A percentile compares a stretch with the other conserved stretches of the same genome.
These are phyloP conservation scores for Solanum sparsipilum DNA, from an alignment of 257 asterid genomes.

Conservation along the genomic window DNA sequence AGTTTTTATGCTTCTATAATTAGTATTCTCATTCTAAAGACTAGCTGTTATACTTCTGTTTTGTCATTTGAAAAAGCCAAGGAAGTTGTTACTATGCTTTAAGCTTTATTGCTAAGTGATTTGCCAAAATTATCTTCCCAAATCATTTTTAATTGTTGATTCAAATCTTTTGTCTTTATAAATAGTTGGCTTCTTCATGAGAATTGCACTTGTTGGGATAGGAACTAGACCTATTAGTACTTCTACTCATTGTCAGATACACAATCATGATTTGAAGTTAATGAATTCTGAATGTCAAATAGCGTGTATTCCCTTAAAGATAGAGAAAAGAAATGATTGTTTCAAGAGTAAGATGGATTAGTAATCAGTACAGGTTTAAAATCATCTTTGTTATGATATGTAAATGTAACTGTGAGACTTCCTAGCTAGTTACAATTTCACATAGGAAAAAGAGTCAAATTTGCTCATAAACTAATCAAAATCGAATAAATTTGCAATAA, in stretches of 20 bases:
- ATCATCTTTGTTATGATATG: background rate
- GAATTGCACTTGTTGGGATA: background rate
- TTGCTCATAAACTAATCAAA: background rate
- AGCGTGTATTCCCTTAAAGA: background rate
- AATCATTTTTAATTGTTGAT: background rate
- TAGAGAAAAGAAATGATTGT: background rate
- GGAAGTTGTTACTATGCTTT: background rate
- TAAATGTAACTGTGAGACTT: background rate
- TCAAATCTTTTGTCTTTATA: background rate
- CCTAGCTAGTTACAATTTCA: background rate
- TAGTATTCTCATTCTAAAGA: background rate
- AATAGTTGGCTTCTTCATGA: background rate
- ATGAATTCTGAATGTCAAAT: background rate
- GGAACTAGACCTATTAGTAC: background rate
- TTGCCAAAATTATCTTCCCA: background rate
- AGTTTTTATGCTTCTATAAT: background rate
- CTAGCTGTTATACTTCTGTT: background rate
- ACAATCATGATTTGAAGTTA: background rate
- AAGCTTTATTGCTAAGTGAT: background rate
- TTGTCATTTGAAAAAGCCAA: background rate
- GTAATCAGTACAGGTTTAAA: background rate
- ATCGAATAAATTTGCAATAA: background rate
- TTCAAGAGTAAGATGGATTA: background rate
- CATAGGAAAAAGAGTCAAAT: background rate
- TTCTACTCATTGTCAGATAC: background rate